Evolutionary conservation across 768 basidiomycete species (phyloP).

Genomic region (Fomitopsis serialis): DNA sequence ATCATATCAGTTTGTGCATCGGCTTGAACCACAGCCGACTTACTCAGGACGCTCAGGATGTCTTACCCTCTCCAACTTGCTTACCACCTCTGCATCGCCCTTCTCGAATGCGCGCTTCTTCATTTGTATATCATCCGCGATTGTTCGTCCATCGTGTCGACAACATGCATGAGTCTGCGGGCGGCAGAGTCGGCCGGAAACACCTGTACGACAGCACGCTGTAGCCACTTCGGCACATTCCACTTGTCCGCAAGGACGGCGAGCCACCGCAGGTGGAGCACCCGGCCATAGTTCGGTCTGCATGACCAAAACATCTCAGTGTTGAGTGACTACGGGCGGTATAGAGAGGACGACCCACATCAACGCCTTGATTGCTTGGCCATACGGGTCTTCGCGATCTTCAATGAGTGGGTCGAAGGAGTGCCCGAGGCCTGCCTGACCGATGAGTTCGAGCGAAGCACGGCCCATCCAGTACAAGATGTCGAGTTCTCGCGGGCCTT

Average conservation of each 20-base stretch:
- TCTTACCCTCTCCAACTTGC: constrained; percentile 37
- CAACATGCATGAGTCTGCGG: constrained; percentile 26
- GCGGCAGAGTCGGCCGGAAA: constrained; percentile 26
- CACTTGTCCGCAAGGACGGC: too few species aligned
- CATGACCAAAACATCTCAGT: too few species aligned
- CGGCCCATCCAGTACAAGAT: constrained; percentile 13
- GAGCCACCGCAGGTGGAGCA: too few species aligned
- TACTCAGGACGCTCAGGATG: constrained; percentile 40
- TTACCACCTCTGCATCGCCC: constrained; percentile 28
- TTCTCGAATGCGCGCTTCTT: constrained; percentile 31
- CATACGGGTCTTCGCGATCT: constrained; percentile 9
- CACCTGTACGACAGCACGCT: constrained; percentile 25
- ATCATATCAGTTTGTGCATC: too few species aligned
- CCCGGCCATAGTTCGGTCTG: too few species aligned
- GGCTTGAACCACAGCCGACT: too few species aligned
- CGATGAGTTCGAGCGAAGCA: constrained; percentile 12
- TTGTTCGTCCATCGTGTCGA: constrained; percentile 25
- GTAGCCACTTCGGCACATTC: not conserved
- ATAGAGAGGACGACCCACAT: too few species aligned
- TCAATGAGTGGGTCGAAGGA: constrained; percentile 11
- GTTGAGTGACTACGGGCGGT: too few species aligned
- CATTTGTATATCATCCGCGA: constrained; percentile 30
- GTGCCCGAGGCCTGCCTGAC: constrained; percentile 10
- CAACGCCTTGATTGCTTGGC: constrained; percentile 12
- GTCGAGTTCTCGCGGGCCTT: constrained; percentile 5